Base-by-base conservation (phyloP, 2,329 filamentous ascomycete species). In the Aspergillus sp. region DNA sequence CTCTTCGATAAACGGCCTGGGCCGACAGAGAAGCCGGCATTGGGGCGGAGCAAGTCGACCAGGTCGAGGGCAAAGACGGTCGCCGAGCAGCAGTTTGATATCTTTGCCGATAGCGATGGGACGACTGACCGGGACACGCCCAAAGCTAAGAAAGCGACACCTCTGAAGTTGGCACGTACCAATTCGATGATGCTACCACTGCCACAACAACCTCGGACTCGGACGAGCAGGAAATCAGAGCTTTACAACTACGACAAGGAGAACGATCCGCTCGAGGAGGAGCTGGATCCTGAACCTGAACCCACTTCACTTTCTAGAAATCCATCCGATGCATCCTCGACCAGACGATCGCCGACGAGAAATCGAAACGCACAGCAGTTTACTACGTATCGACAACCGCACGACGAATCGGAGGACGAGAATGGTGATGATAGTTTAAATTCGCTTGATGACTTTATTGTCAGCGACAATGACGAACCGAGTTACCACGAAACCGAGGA, bases 391-490 rank as follows among this genome's bases (percentile, higher is more conserved):
- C 65, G 61, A 9, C 62, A 63, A 45, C 56, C 57, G 24, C 59
- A 63, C 15, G 47, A 51, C 9, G 59, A 64, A 5, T 64, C 62
- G 3, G 67, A 67, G 42, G 64, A 68, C 6, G 66, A 68, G 20
- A 64, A 67, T 19, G 62, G 62, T 47, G 65, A 58, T 22, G 66
- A 70, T 51, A 69, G 69, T 49, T 71, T 70, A 48, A 66, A 74
- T 57, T 77, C 74, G 42, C 61, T 77, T 34, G 72, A 75, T 27
- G 74, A 71, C 52, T 77, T 77, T 52, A 72, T 78, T 62, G 71
- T 76, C 58, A 73, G 72, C 50, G 73, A 76, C 61, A 69, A 75
- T 66, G 73, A 76, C 12, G 69, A 75, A 50, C 54, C 68, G 22
- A 76, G 73, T 56, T 74, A 66, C 33, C 62, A 71, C 58, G 71